Base-by-base conservation (phyloP, 306 rosid genomes). In the Gillenia trifoliata region DNA sequence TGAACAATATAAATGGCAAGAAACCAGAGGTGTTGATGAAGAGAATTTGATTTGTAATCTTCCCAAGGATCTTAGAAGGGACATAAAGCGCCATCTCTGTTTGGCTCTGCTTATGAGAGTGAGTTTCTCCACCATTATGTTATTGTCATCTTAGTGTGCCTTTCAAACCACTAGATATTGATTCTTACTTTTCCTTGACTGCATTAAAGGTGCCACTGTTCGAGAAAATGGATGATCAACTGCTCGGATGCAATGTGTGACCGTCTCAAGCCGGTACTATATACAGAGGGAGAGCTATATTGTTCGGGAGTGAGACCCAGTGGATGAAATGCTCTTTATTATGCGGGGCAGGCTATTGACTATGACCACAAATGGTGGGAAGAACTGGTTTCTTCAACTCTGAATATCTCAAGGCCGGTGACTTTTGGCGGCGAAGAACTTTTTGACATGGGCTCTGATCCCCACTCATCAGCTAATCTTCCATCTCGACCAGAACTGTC, bases 381-480 rank as follows among this genome's bases (percentile, higher is more conserved):
- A 88, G 97, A 87, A 89, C 97, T 8, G 97, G 96, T 55, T 93
- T 93, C 83, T 89, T 93, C 31, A 91, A 87, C 88, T 89, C 96
- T 1, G 92, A 82, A 83, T 82, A 77, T 67, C 96, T 93, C 65
- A 84, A 87, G 77, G 96, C 93, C 22, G 97, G 98, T 31, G 98
- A 89, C 83, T 91, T 93, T 78, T 93, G 97, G 97, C 72, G 98
- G 98, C 61, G 98, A 93, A 73, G 98, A 93, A 78, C 94, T 93
- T 59, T 59, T 91, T 91, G 70, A 87, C 90, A 15, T 93, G 98
- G 98, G 98, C 96, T 67, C 64, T 72, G 97, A 88, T 68, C 92
- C 94, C 56, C 84, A 78, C 63, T 64, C 94, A 78, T 86, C 96
- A 25, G 66, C 94, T 26, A 89, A 91, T 76, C 91, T 91, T 56